Evolutionary conservation across 345 rosid species (phyloP).

Genomic region (Rhodomyrtus tomentosa): DNA sequence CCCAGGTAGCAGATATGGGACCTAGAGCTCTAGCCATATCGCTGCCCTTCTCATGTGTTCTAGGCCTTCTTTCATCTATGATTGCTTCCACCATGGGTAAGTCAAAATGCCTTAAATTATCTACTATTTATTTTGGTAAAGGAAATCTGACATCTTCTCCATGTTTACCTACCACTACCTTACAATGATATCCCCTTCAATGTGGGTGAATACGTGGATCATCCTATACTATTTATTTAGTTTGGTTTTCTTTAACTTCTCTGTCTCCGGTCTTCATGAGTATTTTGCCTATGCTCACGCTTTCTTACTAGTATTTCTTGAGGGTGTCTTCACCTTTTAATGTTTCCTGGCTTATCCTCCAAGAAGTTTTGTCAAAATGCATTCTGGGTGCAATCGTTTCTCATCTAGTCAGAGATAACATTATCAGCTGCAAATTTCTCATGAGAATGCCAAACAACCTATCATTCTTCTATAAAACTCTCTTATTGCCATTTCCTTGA

Average conservation of each 20-base stretch:
- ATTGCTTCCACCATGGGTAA: constrained; percentile 43
- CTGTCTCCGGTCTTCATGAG: background rate
- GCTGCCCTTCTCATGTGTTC: constrained; percentile 34
- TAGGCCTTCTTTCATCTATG: constrained; percentile 44
- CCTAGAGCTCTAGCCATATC: constrained; percentile 39
- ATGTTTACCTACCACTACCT: background rate
- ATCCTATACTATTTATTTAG: background rate
- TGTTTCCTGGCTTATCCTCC: background rate
- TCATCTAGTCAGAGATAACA: background rate
- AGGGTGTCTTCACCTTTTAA: background rate
- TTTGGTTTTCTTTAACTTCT: background rate
- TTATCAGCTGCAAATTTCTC: background rate
- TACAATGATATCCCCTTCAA: background rate
- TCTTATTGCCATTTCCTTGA: background rate
- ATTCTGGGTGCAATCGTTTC: background rate
- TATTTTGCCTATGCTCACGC: background rate
- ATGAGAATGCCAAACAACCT: background rate
- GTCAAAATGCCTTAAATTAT: background rate
- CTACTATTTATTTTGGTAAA: background rate
- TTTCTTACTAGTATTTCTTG: background rate
- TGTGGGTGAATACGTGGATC: background rate
- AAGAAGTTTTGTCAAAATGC: background rate
- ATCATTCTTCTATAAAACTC: background rate
- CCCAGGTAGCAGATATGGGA: constrained; percentile 28
- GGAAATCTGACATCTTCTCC: background rate